Conservation (phyloP, 768 basidiomycete species). For the Chalciporus chontae region DNA sequence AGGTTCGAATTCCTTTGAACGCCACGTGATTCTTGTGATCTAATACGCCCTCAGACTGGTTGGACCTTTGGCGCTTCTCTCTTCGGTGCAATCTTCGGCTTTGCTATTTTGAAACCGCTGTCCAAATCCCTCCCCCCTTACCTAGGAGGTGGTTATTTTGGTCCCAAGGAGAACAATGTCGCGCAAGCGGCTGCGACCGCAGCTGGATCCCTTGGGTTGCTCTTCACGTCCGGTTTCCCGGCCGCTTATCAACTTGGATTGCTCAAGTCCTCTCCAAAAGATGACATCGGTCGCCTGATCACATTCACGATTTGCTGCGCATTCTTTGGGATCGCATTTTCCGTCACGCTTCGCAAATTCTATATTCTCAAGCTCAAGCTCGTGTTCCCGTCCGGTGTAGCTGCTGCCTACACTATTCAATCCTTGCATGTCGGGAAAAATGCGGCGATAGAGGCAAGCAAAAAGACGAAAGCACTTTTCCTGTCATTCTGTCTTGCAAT, state of each 20-base stretch:
- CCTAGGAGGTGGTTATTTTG: constrained; percentile 53
- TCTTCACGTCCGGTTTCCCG: constrained; percentile 56
- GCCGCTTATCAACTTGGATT: constrained; percentile 57
- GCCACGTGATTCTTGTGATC: not conserved
- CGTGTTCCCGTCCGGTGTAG: constrained; percentile 62
- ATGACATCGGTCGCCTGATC: constrained; percentile 56
- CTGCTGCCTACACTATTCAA: constrained; percentile 63
- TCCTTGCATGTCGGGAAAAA: constrained; percentile 51
- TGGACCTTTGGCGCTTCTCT: constrained; percentile 63
- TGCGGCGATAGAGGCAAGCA: constrained; percentile 48
- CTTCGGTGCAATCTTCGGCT: constrained; percentile 42
- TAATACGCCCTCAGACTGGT: constrained; percentile 39
- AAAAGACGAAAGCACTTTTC: constrained; percentile 52
- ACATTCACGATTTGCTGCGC: constrained; percentile 51
- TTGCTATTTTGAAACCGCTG: constrained; percentile 56
- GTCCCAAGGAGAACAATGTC: constrained; percentile 55
- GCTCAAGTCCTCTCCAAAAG: constrained; percentile 39
- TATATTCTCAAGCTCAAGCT: constrained; percentile 63
- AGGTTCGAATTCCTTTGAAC: constrained; percentile 29
- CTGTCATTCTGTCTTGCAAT: constrained; percentile 46
- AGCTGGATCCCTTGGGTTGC: constrained; percentile 55
- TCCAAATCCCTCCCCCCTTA: constrained; percentile 45
- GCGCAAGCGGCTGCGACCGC: constrained; percentile 31
- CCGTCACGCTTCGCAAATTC: constrained; percentile 58
- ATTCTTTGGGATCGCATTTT: constrained; percentile 66